phyloP scores from a whole-genome alignment of 208 protist genomes.

The Balamuthia mandrillaris region DNA sequence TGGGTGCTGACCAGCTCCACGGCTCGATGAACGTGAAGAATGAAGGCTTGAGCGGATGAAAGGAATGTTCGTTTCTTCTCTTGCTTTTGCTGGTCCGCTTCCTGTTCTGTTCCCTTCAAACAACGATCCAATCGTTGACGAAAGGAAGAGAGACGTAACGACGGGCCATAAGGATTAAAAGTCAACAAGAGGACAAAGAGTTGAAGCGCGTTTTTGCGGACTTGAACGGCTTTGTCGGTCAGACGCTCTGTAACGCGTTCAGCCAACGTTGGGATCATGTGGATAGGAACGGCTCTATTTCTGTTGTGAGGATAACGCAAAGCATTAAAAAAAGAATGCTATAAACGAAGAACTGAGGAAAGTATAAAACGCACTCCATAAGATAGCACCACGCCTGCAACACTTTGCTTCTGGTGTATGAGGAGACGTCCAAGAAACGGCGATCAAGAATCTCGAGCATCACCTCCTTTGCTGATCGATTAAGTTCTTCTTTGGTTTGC shows the following conservation, averaged over 20 bases:
- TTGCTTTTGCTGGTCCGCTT: background rate
- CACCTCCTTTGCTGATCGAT: background rate
- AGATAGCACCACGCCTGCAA: conserved; percentile 51
- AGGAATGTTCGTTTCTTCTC: background rate
- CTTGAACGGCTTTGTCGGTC: conserved; percentile 47
- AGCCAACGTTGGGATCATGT: background rate
- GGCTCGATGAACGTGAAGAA: background rate
- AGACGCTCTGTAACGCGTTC: conserved; percentile 30
- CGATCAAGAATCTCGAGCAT: conserved; percentile 40
- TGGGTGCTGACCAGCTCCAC: background rate
- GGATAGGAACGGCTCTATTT: conserved; percentile 5
- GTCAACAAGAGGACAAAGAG: conserved; percentile 42
- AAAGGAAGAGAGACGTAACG: background rate
- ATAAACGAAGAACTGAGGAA: background rate
- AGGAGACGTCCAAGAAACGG: conserved; percentile 43
- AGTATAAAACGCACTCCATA: conserved; percentile 19
- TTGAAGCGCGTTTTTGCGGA: conserved; percentile 57
- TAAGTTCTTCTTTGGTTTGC: background rate
- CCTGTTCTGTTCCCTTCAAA: background rate
- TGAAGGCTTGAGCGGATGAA: background rate
- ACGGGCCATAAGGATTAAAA: conserved; percentile 43
- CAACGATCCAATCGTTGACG: background rate
- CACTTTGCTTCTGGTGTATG: conserved; percentile 51
- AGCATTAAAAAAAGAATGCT: background rate
- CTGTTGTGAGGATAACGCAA: background rate